These are phyloP conservation scores for Centrapalus pauciflorus DNA, from an alignment of 129 eudicot genomes.

Conservation along the genomic window DNA sequence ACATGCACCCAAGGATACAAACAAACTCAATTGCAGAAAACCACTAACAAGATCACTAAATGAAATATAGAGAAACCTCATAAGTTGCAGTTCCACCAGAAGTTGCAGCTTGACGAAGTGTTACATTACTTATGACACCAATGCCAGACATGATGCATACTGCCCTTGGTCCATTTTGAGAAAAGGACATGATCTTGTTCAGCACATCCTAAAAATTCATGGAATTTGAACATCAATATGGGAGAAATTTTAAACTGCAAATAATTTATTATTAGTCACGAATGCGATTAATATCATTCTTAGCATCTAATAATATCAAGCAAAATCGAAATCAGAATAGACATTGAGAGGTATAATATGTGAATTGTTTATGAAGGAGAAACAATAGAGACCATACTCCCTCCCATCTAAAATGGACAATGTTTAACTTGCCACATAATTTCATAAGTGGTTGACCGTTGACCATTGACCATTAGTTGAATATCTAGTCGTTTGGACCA, in stretches of 20 bases:
- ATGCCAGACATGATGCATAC: slow-evolving; percentile 78
- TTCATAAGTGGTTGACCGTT: too few relatives aligned
- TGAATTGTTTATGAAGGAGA: background rate
- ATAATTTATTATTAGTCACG: background rate
- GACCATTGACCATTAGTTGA: background rate
- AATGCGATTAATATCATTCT: background rate
- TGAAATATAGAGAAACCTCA: slow-evolving; percentile 49
- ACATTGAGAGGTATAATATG: background rate
- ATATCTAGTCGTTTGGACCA: background rate
- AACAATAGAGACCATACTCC: background rate
- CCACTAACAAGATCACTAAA: background rate
- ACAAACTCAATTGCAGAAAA: background rate
- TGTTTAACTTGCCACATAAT: background rate
- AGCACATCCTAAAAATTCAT: slow-evolving; percentile 57
- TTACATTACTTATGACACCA: slow-evolving; percentile 80
- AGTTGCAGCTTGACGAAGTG: slow-evolving; percentile 84
- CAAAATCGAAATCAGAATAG: background rate
- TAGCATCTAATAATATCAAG: background rate
- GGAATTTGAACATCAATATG: background rate
- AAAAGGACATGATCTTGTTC: slow-evolving; percentile 75
- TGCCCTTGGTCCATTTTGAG: slow-evolving; percentile 87
- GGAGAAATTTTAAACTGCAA: background rate
- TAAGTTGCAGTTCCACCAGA: slow-evolving; percentile 93
- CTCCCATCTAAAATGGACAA: background rate
- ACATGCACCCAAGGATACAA: background rate